These are phyloP conservation scores for Haematococcus sp. DNA, from an alignment of 139 green algal genomes.

Conservation along the genomic window DNA sequence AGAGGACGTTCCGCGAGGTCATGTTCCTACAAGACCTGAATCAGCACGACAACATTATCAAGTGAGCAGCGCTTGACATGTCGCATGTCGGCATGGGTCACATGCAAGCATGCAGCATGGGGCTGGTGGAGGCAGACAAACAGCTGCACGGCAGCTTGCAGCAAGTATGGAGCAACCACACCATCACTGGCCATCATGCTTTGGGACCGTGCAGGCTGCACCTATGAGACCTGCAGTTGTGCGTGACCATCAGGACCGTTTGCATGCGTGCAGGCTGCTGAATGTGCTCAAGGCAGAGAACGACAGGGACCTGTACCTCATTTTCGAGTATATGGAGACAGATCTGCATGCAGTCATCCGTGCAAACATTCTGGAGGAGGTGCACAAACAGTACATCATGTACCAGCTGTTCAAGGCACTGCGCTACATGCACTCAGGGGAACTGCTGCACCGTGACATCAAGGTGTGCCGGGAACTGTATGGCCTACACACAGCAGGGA, in stretches of 20 bases:
- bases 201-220: not conserved
- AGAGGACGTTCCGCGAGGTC: conserved; percentile 97
- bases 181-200: too few species aligned
- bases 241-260: not conserved
- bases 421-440: conserved; percentile 94
- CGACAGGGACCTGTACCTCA: conserved; percentile 92
- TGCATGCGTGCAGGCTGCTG: conserved; percentile 64
- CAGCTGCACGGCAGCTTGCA: too few species aligned
- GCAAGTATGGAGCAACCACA: too few species aligned
- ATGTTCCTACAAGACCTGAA: conserved; percentile 98
- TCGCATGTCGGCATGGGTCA: not conserved
- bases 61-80: too few species aligned
- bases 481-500: not conserved
- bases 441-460: conserved; percentile 96
- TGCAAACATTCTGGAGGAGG: conserved; percentile 94
- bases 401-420: conserved; percentile 97
- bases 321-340: conserved; percentile 99
- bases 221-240: not conserved
- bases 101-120: not conserved
- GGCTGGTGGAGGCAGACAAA: too few species aligned
- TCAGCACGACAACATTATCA: conserved; percentile 93
- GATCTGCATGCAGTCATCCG: conserved; percentile 94
- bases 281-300: conserved; percentile 97
- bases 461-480: conserved; percentile 75
- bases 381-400: conserved; percentile 99